These are phyloP conservation scores for Grifola frondosa DNA, from an alignment of 1,284 basidiomycete genomes.

Conservation along the genomic window DNA sequence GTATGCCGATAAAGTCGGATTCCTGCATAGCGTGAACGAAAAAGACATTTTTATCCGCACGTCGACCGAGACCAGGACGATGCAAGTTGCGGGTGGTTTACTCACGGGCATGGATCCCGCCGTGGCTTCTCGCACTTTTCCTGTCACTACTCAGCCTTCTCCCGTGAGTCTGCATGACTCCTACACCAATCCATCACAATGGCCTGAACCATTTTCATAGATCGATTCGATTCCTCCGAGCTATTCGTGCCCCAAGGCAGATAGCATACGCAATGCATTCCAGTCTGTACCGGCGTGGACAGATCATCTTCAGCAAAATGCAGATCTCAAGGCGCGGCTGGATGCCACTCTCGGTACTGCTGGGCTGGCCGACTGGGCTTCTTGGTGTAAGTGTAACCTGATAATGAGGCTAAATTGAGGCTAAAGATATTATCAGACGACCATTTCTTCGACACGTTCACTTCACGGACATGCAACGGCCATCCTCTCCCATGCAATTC, in stretches of 20 bases:
- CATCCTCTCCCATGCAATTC: conserved; percentile 50
- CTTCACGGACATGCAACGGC: conserved; percentile 47
- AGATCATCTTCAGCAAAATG: conserved; percentile 44
- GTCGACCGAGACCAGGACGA: conserved; percentile 46
- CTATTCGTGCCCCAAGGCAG: conserved; percentile 48
- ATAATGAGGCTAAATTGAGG: conserved; percentile 1
- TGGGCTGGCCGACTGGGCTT: conserved; percentile 44
- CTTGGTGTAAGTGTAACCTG: conserved; percentile 36
- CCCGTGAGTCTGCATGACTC: conserved; percentile 8
- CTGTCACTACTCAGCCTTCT: conserved; percentile 42
- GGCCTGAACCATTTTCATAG: conserved; percentile 23
- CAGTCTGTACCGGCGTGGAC: conserved; percentile 52
- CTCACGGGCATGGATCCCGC: conserved; percentile 49
- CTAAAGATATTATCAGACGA: conserved; percentile 29
- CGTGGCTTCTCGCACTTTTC: conserved; percentile 37
- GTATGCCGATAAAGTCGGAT: conserved; percentile 42
- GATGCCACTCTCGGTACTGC: conserved; percentile 47
- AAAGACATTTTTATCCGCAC: conserved; percentile 46
- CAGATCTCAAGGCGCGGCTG: conserved; percentile 40
- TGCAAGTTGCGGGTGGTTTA: conserved; percentile 50
- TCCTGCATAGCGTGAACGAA: conserved; percentile 41
- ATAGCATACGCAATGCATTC: conserved; percentile 41
- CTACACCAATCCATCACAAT: not conserved
- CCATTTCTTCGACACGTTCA: conserved; percentile 50
- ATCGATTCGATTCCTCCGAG: conserved; percentile 52